phyloP scores from a whole-genome alignment of 495 filamentous ascomycete species.

The Aspergillus campestris region DNA sequence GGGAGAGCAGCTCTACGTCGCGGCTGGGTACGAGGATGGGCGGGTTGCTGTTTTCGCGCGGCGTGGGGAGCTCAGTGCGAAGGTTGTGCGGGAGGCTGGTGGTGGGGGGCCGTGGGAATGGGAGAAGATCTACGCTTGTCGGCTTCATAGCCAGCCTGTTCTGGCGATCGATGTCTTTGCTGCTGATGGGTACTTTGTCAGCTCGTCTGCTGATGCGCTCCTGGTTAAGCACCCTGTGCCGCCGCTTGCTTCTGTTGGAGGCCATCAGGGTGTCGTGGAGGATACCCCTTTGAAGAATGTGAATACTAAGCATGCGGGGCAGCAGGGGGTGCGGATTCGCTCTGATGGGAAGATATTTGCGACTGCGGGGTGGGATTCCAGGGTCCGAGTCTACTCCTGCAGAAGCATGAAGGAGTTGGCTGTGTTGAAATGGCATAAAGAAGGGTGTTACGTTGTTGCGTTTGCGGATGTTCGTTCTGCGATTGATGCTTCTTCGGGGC shows the following conservation, averaged over 20 bases:
- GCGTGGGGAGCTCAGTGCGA: slow-evolving; percentile 14
- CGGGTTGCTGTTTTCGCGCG: slow-evolving; percentile 51
- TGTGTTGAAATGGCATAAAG: slow-evolving; percentile 91
- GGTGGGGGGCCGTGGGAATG: slow-evolving; percentile 38
- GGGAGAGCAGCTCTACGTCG: slow-evolving; percentile 37
- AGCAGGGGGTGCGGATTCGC: slow-evolving; percentile 72
- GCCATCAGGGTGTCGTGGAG: slow-evolving; percentile 12
- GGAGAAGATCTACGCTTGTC: slow-evolving; percentile 54
- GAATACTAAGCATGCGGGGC: slow-evolving; percentile 82
- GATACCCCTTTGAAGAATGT: slow-evolving; percentile 45
- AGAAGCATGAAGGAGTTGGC: slow-evolving; percentile 83
- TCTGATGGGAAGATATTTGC: slow-evolving; percentile 77
- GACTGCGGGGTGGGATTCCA: slow-evolving; percentile 88
- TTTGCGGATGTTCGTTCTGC: slow-evolving; percentile 46
- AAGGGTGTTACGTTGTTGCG: slow-evolving; percentile 77
- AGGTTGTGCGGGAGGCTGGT: slow-evolving; percentile 5
- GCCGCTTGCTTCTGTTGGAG: slow-evolving; percentile 1
- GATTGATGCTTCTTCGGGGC: not conserved
- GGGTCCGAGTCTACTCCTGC: slow-evolving; percentile 68
- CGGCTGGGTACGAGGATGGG: slow-evolving; percentile 85
- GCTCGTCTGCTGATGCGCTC: slow-evolving; percentile 72
- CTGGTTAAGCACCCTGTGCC: slow-evolving; percentile 57
- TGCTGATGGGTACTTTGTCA: slow-evolving; percentile 54
- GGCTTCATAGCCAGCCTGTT: slow-evolving; percentile 74
- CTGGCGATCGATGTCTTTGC: slow-evolving; percentile 67